phyloP scores from a whole-genome alignment of 1,139 yeast species.

The Yamadazyma buinensis region DNA sequence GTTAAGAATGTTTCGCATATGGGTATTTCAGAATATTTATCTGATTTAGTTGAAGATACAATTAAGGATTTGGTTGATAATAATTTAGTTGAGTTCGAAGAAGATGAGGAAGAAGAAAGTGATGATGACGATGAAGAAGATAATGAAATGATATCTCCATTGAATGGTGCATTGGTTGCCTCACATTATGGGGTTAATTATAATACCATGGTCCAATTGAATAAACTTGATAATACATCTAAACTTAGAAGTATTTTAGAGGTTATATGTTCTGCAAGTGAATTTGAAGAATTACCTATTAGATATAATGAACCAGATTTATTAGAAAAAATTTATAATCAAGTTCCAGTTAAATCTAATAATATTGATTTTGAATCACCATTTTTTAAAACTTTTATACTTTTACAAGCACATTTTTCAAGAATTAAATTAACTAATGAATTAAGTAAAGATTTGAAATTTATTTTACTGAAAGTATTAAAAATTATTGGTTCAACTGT shows the following conservation, averaged over 20 bases:
- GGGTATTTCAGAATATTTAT: constrained; percentile 75
- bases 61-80: constrained; percentile 61
- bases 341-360: constrained; percentile 55
- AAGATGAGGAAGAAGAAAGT: constrained; percentile 24
- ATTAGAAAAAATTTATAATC: constrained; percentile 45
- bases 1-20: constrained; percentile 57
- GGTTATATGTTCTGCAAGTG: constrained; percentile 61
- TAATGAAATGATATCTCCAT: constrained; percentile 49
- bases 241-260: constrained; percentile 65
- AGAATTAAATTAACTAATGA: constrained; percentile 56
- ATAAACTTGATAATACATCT: constrained; percentile 51
- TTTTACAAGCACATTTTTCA: constrained; percentile 80
- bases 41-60: constrained; percentile 78
- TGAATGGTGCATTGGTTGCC: constrained; percentile 72
- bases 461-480: constrained; percentile 47
- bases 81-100: constrained; percentile 59
- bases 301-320: constrained; percentile 54
- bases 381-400: constrained; percentile 64
- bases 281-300: constrained; percentile 61
- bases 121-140: constrained; percentile 31
- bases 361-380: constrained; percentile 48
- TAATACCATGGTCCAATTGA: constrained; percentile 59
- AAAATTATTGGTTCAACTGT: constrained; percentile 62
- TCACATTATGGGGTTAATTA: constrained; percentile 67
- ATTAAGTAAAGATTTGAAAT: constrained; percentile 51